A percentile compares a stretch with the other conserved stretches of the same genome.
phyloP scores from a whole-genome alignment of 129 eudicot species.

The Artemisia annua region DNA sequence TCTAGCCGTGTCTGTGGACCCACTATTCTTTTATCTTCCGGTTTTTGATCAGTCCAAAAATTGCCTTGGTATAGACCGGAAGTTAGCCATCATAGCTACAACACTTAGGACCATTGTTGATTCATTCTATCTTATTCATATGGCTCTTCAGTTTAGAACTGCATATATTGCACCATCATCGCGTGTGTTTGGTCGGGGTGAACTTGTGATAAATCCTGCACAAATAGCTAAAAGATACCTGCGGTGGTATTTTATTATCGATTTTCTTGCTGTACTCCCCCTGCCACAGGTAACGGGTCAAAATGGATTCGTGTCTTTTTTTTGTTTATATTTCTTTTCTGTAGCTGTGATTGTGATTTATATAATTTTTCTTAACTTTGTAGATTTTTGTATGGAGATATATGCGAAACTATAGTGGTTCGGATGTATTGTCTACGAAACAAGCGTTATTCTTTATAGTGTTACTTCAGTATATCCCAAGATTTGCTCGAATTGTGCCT shows the following conservation, averaged over 20 bases:
- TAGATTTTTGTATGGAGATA: conserved; percentile 89
- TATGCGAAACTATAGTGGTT: conserved; percentile 63
- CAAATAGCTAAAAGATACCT: conserved; percentile 80
- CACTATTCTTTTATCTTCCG: conserved; percentile 85
- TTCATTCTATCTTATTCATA: conserved; percentile 73
- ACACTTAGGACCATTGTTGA: conserved; percentile 74
- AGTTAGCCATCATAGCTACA: conserved; percentile 61
- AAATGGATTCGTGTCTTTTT: background rate
- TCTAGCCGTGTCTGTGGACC: conserved; percentile 71
- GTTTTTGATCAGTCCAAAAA: conserved; percentile 44
- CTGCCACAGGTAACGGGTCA: conserved; percentile 67
- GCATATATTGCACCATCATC: conserved; percentile 95
- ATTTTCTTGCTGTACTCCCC: conserved; percentile 81
- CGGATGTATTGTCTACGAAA: conserved; percentile 71
- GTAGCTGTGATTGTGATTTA: background rate
- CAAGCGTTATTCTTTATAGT: conserved; percentile 65
- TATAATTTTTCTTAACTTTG: conserved; percentile 27
- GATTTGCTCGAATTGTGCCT: conserved; percentile 65
- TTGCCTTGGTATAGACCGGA: conserved; percentile 66
- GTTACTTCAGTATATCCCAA: conserved; percentile 77
- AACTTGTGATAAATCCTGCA: conserved; percentile 84
- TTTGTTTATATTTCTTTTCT: no score
- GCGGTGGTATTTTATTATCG: conserved; percentile 69
- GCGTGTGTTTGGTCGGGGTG: conserved; percentile 92
- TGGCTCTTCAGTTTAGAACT: conserved; percentile 87